Percentiles rank a stretch among this genome's conserved stretches.
Evolutionary conservation across 305 asterid genomes (phyloP).

Genomic region (Fraxinus latifolia): DNA sequence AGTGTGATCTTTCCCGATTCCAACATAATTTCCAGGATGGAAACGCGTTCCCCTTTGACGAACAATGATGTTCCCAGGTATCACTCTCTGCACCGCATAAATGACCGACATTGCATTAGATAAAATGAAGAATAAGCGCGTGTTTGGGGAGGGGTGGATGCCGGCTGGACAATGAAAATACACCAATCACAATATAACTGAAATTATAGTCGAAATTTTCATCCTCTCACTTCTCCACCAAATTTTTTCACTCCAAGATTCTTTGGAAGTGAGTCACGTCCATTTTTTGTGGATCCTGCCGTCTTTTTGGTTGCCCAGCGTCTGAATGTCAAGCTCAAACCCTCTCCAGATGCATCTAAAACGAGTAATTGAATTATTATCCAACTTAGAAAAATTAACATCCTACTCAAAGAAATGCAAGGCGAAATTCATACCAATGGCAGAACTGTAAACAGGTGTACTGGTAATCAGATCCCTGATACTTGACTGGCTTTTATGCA

Average conservation of each 20-base stretch:
- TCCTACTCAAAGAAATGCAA: not conserved
- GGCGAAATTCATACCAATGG: conserved; percentile 41
- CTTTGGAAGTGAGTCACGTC: conserved; percentile 82
- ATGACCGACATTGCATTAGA: not conserved
- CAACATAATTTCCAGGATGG: conserved; percentile 88
- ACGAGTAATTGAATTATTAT: not conserved
- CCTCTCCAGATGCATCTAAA: conserved; percentile 64
- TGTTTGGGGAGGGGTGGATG: too few relatives aligned
- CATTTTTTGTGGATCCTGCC: conserved; percentile 85
- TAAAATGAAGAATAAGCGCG: not conserved
- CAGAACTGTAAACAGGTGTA: conserved; percentile 53
- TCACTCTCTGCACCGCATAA: conserved; percentile 57
- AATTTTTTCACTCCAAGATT: conserved; percentile 90
- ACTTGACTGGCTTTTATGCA: conserved; percentile 52
- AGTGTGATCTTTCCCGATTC: conserved; percentile 41
- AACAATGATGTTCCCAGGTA: conserved; percentile 87
- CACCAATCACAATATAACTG: not conserved
- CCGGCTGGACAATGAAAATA: not conserved
- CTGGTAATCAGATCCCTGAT: conserved; percentile 54
- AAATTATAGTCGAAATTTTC: not conserved
- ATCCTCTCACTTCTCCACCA: conserved; percentile 75
- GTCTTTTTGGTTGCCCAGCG: conserved; percentile 90
- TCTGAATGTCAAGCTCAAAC: conserved; percentile 71
- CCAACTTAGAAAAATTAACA: not conserved
- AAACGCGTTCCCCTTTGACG: conserved; percentile 96